Percentiles rank a stretch among this genome's conserved stretches.
Evolutionary conservation across 176 grass and related monocot genomes (phyloP).

Genomic region (Saccharum spontaneum): DNA sequence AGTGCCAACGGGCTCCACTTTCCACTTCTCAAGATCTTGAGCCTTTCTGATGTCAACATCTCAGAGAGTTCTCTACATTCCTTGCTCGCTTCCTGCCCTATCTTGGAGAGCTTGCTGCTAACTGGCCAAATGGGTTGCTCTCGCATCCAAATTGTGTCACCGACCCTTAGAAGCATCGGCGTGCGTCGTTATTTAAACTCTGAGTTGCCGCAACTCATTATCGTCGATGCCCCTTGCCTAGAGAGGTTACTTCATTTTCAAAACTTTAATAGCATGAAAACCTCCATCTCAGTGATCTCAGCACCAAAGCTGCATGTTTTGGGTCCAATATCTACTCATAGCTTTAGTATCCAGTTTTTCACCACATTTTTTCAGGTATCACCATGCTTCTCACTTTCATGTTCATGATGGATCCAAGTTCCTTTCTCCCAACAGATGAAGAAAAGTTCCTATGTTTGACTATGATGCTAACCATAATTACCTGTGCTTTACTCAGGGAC

Average conservation of each 20-base stretch:
- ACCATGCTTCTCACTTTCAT: not conserved
- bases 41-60: not conserved
- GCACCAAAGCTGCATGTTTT: not conserved
- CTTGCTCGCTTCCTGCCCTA: not conserved
- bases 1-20: not conserved
- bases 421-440: not conserved
- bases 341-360: not conserved
- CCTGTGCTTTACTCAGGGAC: not conserved
- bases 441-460: too few relatives aligned
- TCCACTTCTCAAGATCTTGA: not conserved
- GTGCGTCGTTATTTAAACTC: too few relatives aligned
- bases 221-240: not conserved
- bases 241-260: not conserved
- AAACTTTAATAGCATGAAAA: not conserved
- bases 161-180: not conserved
- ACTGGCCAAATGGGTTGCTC: not conserved
- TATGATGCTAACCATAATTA: not conserved
- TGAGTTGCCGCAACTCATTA: not conserved
- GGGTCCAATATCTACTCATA: not conserved
- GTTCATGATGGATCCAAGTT: not conserved
- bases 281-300: not conserved
- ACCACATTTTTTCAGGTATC: not conserved
- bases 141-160: not conserved
- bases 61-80: not conserved
- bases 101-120: not conserved